Evolutionary conservation across 108 stramenopile species (phyloP).

Genomic region (Nannochloropsis granulata): DNA sequence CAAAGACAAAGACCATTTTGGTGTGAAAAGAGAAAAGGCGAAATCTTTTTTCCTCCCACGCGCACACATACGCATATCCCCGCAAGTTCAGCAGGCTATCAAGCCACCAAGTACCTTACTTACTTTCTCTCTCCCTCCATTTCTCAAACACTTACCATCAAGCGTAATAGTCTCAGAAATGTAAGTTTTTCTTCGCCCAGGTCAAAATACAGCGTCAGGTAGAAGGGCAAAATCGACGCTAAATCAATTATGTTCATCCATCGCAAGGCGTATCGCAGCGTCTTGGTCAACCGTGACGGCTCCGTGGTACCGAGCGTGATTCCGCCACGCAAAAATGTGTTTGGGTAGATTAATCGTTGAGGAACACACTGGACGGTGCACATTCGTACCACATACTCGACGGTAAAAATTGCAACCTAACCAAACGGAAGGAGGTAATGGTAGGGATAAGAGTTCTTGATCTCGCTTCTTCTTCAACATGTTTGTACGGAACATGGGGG

Average conservation of each 20-base stretch:
- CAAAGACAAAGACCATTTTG: too few species aligned
- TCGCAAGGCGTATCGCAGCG: background rate
- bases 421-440: too few species aligned
- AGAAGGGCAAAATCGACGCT: background rate
- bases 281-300: background rate
- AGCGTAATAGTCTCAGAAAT: background rate
- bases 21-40: too few species aligned
- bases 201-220: background rate
- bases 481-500: too few species aligned
- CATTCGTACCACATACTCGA: background rate
- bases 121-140: background rate
- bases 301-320: background rate
- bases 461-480: too few species aligned
- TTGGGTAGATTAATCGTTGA: background rate
- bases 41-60: too few species aligned
- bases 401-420: background rate
- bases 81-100: too few species aligned
- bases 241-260: background rate
- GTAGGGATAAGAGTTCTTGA: too few species aligned
- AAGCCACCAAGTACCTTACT: background rate
- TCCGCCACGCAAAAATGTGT: background rate
- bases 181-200: background rate
- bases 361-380: background rate
- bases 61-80: too few species aligned
- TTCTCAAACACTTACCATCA: background rate